Base-by-base conservation (phyloP, 768 basidiomycete genomes). In the Mycena rebaudengoi region DNA sequence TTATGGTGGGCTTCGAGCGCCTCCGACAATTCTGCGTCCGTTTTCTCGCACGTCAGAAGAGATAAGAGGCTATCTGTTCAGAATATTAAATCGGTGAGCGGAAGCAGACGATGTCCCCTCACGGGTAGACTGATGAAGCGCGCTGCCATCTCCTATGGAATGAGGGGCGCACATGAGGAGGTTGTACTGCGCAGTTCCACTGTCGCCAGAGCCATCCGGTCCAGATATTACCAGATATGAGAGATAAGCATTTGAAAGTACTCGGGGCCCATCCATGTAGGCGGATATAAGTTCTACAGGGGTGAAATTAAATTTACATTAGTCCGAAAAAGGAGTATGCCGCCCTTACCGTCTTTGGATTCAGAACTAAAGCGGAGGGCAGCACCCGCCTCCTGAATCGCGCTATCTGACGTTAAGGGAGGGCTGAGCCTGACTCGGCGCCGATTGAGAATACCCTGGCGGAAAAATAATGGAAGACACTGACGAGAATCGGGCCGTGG, bases 111-210 rank as follows among this genome's bases (percentile, higher is more conserved):
- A n/a, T n/a, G n/a, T n/a, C n/a, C n/a, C n/a, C 61, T 90, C 89
- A 71, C 89, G 88, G 40, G 87, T 86, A 33, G 86, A 86, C 58
- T 83, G 79, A 69, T 90, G 89, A 10, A 90, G 75, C 0, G 88
- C 85, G 78, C 88, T 88, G 26, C 89, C 89, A 64, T 91, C 90
- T 23, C 89, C 89, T 35, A 89, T 77, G 71, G 86, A 90, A 70
- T 91, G 90, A 35, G 87, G 83, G 2, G 86, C 85, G 62, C 84
- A 85, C 68, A 91, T 83, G 68, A 88, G 78, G 45, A 90, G 70
- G 65, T 90, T 66, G 53, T 67, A 74, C 35, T 68, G 67, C 20
- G 29, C 43, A 14, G 37, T 55, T 14, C 66, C 58, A 55, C 52
- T 41, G 28, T 48, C 26, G 25, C 62, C 26, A 26, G 51, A 13